Evolutionary conservation across 192 early-diverging fungal species (phyloP).

Genomic region (Linnemannia schmuckeri): DNA sequence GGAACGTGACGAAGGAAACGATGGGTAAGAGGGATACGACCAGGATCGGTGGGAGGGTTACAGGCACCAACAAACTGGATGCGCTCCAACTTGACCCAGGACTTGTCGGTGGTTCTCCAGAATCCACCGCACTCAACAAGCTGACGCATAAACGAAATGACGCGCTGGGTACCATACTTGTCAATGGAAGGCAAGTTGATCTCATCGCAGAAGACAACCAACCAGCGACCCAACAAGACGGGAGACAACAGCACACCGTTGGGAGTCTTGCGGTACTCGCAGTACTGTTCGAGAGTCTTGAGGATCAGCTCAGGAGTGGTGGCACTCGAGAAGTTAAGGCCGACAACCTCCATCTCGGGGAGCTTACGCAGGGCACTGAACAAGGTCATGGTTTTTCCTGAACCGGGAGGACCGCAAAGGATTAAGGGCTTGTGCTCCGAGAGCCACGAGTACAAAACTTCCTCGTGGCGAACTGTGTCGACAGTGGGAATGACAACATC

Average conservation of each 20-base stretch:
- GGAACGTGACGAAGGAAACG: conserved; percentile 98
- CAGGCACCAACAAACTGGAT: conserved; percentile 99
- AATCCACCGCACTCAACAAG: conserved; percentile 96
- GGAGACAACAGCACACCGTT: conserved; percentile 91
- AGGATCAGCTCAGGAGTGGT: conserved; percentile 96
- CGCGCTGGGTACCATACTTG: conserved; percentile 98
- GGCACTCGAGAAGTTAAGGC: conserved; percentile 98
- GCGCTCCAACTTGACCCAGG: conserved; percentile 96
- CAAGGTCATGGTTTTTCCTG: conserved; percentile 99
- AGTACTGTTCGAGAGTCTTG: conserved; percentile 97
- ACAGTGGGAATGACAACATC: conserved; percentile 98
- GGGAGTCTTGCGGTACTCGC: conserved; percentile 97
- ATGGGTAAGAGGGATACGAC: conserved; percentile 94
- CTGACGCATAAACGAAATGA: conserved; percentile 96
- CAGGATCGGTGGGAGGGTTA: conserved; percentile 99
- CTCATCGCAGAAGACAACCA: conserved; percentile 99
- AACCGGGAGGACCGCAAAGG: conserved; percentile 98
- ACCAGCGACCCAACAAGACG: conserved; percentile 86
- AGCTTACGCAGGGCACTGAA: conserved; percentile 95
- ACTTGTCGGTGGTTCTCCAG: conserved; percentile 92
- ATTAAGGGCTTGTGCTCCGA: conserved; percentile 95
- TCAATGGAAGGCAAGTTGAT: conserved; percentile 97
- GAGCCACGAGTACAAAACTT: conserved; percentile 94
- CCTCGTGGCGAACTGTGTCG: conserved; percentile 98
- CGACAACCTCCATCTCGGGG: conserved; percentile 96